A percentile compares a stretch with the other conserved stretches of the same genome.
Evolutionary conservation across 1,284 basidiomycete genomes (phyloP).

Genomic region (Tilletiopsis washingtonensis): DNA sequence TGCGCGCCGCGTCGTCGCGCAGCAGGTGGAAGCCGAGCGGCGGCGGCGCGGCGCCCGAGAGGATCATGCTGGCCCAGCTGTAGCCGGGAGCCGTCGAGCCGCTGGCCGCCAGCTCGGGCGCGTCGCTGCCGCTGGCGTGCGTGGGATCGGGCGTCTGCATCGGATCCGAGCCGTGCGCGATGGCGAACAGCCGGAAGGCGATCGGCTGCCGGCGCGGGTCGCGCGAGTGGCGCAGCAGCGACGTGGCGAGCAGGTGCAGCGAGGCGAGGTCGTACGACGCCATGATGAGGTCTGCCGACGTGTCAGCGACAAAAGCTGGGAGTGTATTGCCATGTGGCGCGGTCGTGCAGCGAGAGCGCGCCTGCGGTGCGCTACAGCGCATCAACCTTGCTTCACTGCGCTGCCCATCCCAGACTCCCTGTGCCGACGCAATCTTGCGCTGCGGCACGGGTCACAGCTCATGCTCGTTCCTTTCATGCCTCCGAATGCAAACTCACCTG

Average conservation of each 20-base stretch:
- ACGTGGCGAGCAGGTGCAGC: constrained; percentile 3
- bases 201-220: constrained; percentile 10
- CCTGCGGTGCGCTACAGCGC: too few relatives aligned
- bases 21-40: constrained; percentile 7
- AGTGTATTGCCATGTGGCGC: too few relatives aligned
- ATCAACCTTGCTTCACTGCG: too few relatives aligned
- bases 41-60: constrained; percentile 7
- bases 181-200: constrained; percentile 10
- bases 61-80: constrained; percentile 7
- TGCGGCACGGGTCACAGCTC: too few relatives aligned
- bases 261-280: background rate
- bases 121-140: background rate
- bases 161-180: constrained; percentile 9
- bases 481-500: too few relatives aligned
- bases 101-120: background rate
- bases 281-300: background rate
- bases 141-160: constrained; percentile 1
- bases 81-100: constrained; percentile 2
- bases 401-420: too few relatives aligned
- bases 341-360: too few relatives aligned
- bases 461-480: too few relatives aligned
- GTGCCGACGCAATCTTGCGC: too few relatives aligned
- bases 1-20: background rate
- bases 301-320: background rate
- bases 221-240: background rate